Evolutionary conservation across 257 asterid species (phyloP).

Genomic region (Solanum virginianum): DNA sequence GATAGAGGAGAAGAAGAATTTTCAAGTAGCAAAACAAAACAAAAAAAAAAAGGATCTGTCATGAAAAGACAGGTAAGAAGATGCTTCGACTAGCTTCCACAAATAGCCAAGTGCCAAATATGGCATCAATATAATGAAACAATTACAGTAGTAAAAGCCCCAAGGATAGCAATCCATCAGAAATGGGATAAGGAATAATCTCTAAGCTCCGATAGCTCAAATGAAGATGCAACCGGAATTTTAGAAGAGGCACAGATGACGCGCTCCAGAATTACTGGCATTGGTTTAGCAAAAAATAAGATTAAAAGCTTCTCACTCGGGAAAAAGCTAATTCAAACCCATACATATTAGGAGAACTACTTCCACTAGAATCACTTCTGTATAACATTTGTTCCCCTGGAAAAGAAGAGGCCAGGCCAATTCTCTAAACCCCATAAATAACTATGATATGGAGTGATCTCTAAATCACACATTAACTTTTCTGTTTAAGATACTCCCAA

Average conservation of each 20-base stretch:
- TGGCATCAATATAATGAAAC: neutral
- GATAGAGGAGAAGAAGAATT: neutral
- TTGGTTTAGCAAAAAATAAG: neutral
- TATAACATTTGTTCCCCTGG: neutral
- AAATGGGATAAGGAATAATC: neutral
- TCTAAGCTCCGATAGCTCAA: neutral
- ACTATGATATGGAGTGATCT: neutral
- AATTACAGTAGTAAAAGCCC: neutral
- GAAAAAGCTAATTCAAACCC: neutral
- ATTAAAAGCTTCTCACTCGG: neutral
- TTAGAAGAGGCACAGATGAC: neutral
- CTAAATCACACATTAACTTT: neutral
- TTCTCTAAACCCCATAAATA: neutral
- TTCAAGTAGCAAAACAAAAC: neutral
- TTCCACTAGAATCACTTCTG: neutral
- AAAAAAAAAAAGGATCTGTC: neutral
- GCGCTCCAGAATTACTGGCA: neutral
- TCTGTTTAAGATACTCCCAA: neutral
- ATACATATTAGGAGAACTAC: neutral
- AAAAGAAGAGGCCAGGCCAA: neutral
- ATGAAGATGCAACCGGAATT: neutral
- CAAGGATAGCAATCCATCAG: neutral
- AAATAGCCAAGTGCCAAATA: neutral
- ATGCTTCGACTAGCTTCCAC: neutral
- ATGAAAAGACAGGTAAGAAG: neutral